These are phyloP conservation scores for Polymyxa betae DNA, from an alignment of 208 protist species.

Conservation along the genomic window DNA sequence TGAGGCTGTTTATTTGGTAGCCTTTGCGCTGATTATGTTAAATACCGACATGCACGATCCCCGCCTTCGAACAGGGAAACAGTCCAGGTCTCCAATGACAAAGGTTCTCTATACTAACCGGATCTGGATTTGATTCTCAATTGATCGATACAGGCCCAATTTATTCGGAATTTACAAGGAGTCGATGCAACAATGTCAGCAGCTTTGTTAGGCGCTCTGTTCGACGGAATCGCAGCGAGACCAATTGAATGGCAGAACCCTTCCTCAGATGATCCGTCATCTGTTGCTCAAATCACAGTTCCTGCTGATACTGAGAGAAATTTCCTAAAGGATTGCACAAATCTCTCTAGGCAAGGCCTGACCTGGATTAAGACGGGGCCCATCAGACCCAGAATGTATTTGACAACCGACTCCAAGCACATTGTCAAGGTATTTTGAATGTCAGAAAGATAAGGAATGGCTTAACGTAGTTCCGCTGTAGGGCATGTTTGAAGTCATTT, in stretches of 20 bases:
- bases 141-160: conserved; percentile 22
- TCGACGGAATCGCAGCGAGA: conserved; percentile 36
- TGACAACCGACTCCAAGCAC: conserved; percentile 47
- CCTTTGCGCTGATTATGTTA: conserved; percentile 61
- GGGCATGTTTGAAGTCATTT: conserved; percentile 44
- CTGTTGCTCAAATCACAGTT: neutral
- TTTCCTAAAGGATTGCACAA: neutral
- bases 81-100: neutral
- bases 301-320: neutral
- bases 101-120: neutral
- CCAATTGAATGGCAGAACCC: conserved; percentile 1
- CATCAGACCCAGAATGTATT: neutral
- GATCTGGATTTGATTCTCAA: neutral
- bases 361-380: conserved; percentile 17
- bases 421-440: conserved; percentile 21
- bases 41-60: conserved; percentile 62
- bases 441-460: neutral
- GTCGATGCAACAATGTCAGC: neutral
- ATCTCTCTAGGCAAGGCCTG: neutral
- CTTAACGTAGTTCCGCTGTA: neutral
- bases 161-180: conserved; percentile 31
- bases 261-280: neutral
- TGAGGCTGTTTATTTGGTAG: conserved; percentile 49
- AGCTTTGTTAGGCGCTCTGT: neutral
- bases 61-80: neutral